Percentiles rank a stretch among this genome's conserved stretches.
Conservation (phyloP, 176 grass and related monocot species). For the maize (Zea mays) region Zm-B73-REFERENCE-NAM-5.0 NC_050097.1:222100501-222101000, state of each 20-base stretch:
- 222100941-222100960: not conserved
- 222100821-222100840: not conserved
- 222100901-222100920: not conserved
- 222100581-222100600: not conserved
- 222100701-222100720: slow-evolving; percentile 46
- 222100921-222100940: not conserved
- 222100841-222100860: not conserved
- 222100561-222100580: not conserved
- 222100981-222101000: not conserved
- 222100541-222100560: not conserved
- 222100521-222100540: not conserved
- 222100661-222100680: slow-evolving; percentile 92
- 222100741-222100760: not conserved
- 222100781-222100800: not conserved
- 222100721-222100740: slow-evolving; percentile 1
- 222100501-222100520: not conserved
- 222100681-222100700: slow-evolving; percentile 74
- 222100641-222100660: slow-evolving; percentile 85
- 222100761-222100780: not conserved
- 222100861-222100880: not conserved
- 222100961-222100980: not conserved
- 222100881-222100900: not conserved
- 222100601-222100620: not conserved
- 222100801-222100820: not conserved
- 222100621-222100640: slow-evolving; percentile 67